Evolutionary conservation across 2,329 filamentous ascomycete species (phyloP), one percentile per base, ranked within the genome.

Genomic region (Proliferodiscus dingleyae): DNA sequence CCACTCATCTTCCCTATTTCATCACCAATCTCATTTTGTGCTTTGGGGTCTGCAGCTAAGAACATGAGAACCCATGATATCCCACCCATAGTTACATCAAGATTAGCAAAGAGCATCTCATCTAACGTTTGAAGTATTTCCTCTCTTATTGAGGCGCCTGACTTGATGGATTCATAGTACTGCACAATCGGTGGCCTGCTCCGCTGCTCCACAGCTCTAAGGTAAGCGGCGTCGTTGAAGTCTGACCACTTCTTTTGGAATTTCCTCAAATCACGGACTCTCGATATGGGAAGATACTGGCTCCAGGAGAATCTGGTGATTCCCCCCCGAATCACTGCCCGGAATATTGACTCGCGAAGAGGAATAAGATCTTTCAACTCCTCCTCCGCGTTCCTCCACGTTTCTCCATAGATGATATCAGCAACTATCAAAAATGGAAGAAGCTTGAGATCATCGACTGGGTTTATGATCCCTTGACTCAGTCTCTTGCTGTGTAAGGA

Each of bases 61-160:
- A 71, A 67, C 1, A 71, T 56, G 0, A 70, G 50, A n/a, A 61
- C 64, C 70, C 71, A 75, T 0, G 67, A 66, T 0, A 73, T 38
- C 1, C 55, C 68, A 4, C 68, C 66, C 2, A 64, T 64, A 0
- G 70, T 71, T 7, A 74, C 70, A 46, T 74, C 71, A 1, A 74
- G 60, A 46, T 74, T 73, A 2, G 68, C 71, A 47, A 66, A 74
- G 0, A 74, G 62, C 34, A 64, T 63, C 53, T 74, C 71, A 47
- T 74, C 70, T 5, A 73, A 52, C 0, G 71, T 73, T 23, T 71
- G 71, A 1, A 67, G 55, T 2, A 68, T 41, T 33, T 68, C 46
- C 5, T 63, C 56, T 10, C 42, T 43, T 1, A 46, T 55, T 16
- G 67, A 55, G 4, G 42, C 24, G 1, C 63, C 61, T 4, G 16